Evolutionary conservation across 164 flowering plant species (phyloP).

Genomic region (Houttuynia cordata): DNA sequence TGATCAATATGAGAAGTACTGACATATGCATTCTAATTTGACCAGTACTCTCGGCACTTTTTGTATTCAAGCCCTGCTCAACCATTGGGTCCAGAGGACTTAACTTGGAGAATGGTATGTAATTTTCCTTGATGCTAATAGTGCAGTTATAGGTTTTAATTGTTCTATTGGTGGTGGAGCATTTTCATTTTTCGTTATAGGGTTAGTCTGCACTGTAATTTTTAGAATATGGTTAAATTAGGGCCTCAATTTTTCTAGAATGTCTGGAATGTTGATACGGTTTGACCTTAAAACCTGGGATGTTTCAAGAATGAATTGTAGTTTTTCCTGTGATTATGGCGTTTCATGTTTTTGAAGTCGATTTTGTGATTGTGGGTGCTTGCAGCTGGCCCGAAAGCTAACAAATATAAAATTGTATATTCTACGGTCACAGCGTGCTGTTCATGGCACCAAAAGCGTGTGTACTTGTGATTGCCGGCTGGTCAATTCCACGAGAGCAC

Average conservation of each 20-base stretch:
- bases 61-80: slow-evolving; percentile 83
- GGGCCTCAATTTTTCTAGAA: neutral
- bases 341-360: too few relatives aligned
- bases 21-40: neutral
- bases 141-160: neutral
- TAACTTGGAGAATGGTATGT: slow-evolving; percentile 92
- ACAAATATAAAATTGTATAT: slow-evolving; percentile 78
- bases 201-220: too few relatives aligned
- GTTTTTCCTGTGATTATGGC: too few relatives aligned
- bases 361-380: too few relatives aligned
- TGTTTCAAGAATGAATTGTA: too few relatives aligned
- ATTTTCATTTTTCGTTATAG: neutral
- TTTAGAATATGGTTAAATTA: too few relatives aligned
- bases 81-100: slow-evolving; percentile 86
- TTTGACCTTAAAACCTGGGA: too few relatives aligned
- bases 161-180: neutral
- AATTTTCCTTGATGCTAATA: neutral
- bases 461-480: slow-evolving; percentile 76
- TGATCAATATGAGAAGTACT: neutral
- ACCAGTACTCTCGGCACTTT: slow-evolving; percentile 78
- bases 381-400: slow-evolving; percentile 76
- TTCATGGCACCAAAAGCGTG: slow-evolving; percentile 60
- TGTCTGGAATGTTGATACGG: too few relatives aligned
- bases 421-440: slow-evolving; percentile 71
- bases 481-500: slow-evolving; percentile 16